Percentiles rank a stretch among this genome's conserved stretches.
These are phyloP conservation scores for Strombidium stylifer DNA, from an alignment of 73 alveolate genomes.

Conservation along the genomic window DNA sequence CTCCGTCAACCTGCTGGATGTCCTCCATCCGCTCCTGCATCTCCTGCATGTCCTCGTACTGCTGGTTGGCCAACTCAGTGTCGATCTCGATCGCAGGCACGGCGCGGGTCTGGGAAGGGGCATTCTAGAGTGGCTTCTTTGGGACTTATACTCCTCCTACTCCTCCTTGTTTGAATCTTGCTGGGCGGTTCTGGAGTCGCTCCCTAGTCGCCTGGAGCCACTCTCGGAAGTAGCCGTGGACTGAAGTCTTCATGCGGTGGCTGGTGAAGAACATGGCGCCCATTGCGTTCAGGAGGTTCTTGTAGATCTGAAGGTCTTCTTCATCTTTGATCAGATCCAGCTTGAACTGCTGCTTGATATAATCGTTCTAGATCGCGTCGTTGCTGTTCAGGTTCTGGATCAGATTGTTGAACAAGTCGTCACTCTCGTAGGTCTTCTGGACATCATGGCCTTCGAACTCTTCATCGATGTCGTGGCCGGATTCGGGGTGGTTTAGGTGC, in stretches of 20 bases:
- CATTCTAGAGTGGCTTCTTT: not conserved
- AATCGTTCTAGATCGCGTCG: constrained; percentile 21
- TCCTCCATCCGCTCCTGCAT: too few species aligned
- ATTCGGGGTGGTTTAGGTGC: too few species aligned
- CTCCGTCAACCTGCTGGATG: too few species aligned
- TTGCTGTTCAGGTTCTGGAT: constrained; percentile 21
- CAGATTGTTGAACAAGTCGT: constrained; percentile 12
- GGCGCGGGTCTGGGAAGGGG: not conserved
- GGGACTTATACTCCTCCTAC: constrained; percentile 1
- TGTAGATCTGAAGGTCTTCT: constrained; percentile 20
- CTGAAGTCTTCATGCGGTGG: constrained; percentile 16
- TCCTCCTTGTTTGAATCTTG: too few species aligned
- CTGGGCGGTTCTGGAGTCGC: too few species aligned
- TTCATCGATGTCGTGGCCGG: too few species aligned
- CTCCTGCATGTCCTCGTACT: too few species aligned
- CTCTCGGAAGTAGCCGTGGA: too few species aligned
- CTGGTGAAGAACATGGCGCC: constrained; percentile 50
- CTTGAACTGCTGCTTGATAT: constrained; percentile 29
- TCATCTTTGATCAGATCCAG: constrained; percentile 22
- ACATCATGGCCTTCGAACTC: too few species aligned
- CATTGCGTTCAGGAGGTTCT: constrained; percentile 49
- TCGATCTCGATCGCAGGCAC: constrained; percentile 32
- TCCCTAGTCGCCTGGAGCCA: not conserved
- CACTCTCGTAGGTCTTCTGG: constrained; percentile 2
- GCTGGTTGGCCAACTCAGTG: constrained; percentile 56